Evolutionary conservation across 495 filamentous ascomycete genomes (phyloP).

Genomic region (Acidomyces sp.): DNA sequence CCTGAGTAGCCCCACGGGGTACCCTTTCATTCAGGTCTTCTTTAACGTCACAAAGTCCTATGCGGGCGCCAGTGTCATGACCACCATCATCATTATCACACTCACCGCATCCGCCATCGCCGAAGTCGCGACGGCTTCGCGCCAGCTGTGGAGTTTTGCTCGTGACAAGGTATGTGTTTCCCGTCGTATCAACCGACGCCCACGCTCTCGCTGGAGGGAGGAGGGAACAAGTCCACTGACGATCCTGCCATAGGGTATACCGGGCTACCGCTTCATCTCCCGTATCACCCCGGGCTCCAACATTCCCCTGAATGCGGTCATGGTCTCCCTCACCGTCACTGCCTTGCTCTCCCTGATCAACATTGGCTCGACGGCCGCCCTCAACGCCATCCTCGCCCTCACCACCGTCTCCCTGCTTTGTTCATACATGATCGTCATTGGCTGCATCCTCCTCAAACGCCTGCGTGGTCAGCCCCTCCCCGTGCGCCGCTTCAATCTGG

Average conservation of each 20-base stretch:
- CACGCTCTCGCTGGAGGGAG: too few relatives aligned
- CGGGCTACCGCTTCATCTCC: neutral
- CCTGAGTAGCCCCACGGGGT: conserved; percentile 12
- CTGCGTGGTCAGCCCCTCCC: conserved; percentile 1
- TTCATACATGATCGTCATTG: conserved; percentile 14
- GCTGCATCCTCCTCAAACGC: conserved; percentile 8
- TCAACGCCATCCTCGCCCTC: conserved; percentile 18
- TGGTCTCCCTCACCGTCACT: conserved; percentile 9
- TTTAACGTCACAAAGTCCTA: conserved; percentile 37
- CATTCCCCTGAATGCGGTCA: conserved; percentile 19
- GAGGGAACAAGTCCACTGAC: too few relatives aligned
- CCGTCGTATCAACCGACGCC: too few relatives aligned
- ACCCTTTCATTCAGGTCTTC: conserved; percentile 44
- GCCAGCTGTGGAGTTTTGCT: conserved; percentile 21
- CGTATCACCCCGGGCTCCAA: conserved; percentile 1
- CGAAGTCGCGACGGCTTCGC: conserved; percentile 18
- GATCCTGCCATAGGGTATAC: too few relatives aligned
- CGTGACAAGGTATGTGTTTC: too few relatives aligned
- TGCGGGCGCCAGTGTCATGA: conserved; percentile 39
- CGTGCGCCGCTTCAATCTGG: neutral
- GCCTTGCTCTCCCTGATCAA: conserved; percentile 17
- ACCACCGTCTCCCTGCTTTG: conserved; percentile 6
- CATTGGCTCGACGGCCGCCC: conserved; percentile 16
- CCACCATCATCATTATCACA: conserved; percentile 12
- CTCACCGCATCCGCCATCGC: conserved; percentile 4